These are phyloP conservation scores for Boeremia lycopersici DNA, from an alignment of 2,329 filamentous ascomycete species.

Conservation along the genomic window DNA sequence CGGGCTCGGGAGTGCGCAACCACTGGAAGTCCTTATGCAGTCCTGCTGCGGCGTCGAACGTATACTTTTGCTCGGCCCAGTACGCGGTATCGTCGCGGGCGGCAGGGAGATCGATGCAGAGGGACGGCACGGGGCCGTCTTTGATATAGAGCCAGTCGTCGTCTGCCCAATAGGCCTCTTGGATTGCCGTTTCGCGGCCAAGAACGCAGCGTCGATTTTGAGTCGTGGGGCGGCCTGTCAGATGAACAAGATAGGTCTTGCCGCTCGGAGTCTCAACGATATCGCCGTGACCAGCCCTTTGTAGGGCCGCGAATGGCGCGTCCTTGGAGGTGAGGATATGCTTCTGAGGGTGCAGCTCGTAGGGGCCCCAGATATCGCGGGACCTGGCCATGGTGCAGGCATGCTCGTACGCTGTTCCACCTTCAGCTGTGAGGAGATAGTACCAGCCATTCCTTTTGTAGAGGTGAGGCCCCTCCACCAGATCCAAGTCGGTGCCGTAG, in stretches of 20 bases:
- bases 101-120: conserved; percentile 46
- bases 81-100: conserved; percentile 38
- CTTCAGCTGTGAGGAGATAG: conserved; percentile 46
- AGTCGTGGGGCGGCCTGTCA: conserved; percentile 43
- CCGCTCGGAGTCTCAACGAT: conserved; percentile 44
- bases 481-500: conserved; percentile 59
- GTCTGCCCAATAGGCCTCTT: conserved; percentile 64
- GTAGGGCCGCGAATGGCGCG: conserved; percentile 40
- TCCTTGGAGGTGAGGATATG: conserved; percentile 50
- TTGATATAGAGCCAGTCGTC: conserved; percentile 70
- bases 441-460: conserved; percentile 46
- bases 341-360: conserved; percentile 49
- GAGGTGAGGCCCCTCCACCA: conserved; percentile 47
- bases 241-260: conserved; percentile 44
- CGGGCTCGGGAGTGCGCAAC: conserved; percentile 60
- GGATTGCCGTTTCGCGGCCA: conserved; percentile 53
- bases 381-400: conserved; percentile 49
- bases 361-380: conserved; percentile 50
- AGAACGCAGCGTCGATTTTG: conserved; percentile 43
- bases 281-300: conserved; percentile 47
- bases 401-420: conserved; percentile 50
- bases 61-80: conserved; percentile 53
- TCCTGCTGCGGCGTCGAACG: conserved; percentile 52
- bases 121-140: conserved; percentile 55
- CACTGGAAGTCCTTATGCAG: conserved; percentile 63